Evolutionary conservation across 2,329 filamentous ascomycete species (phyloP), one percentile per base, ranked within the genome.

Genomic region (Xylaria sp.): DNA sequence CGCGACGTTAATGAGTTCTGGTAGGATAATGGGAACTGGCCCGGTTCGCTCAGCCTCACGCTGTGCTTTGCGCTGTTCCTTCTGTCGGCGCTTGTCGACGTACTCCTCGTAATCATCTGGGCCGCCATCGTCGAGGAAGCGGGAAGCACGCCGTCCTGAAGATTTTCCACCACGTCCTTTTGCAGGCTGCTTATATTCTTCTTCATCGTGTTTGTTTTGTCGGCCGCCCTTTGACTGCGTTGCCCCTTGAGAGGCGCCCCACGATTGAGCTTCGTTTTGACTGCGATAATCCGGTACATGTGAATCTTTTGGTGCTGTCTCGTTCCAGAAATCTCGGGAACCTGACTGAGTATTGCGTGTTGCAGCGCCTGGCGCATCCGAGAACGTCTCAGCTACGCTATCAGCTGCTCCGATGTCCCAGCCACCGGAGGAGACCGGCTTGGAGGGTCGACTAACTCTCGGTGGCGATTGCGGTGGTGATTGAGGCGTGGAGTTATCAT

Each of bases 1-100:
- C 8, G 84, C 82, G n/a, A 97, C 87, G 68, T 85, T 94, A 74
- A 99, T 95, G 68, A 91, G 96, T 70, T 97, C 91, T 0, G 95
- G 95, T 19, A 99, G 78, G 56, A 88, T 83, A 51, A 99, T 89
- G 1, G 75, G 76, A 1, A 80, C 82, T 1, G 82, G 83, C 4
- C 78, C 73, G 60, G 62, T 67, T 59, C 54, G 65, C 39, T 73
- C 71, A 2, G 67, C 71, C 54, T 72, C 72, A 61, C 75, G 73
- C 70, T 75, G 72, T 61, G 75, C 76, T 65, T 74, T 75, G 68
- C 72, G 69, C 66, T 72, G 74, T 69, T 67, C 72, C 72, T 72
- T 76, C 71, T 72, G 66, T 52, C 72, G 67, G 59, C 76, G 76
- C 63, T 75, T 79, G 48, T 74, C 69, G 60, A 76, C 75, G 64